Conservation (phyloP, 1,284 basidiomycete species). For the Leucoagaricus sp. region DNA sequence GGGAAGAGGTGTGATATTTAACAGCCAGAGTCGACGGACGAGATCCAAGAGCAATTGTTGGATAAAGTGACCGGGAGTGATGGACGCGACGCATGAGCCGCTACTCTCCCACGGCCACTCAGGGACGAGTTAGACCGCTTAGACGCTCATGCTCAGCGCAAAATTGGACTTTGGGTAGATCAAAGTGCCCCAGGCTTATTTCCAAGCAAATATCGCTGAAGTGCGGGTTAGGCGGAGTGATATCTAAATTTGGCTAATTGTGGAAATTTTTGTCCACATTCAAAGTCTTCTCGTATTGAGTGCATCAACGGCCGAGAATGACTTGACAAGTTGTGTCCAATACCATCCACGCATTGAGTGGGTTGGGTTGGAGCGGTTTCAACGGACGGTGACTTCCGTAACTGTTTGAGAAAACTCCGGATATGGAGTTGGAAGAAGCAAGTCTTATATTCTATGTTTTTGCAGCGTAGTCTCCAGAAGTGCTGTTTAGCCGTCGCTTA, state of each 20-base stretch:
- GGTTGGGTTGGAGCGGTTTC: neutral
- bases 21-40: neutral
- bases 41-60: neutral
- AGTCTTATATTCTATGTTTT: too few species aligned
- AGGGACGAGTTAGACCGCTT: conserved; percentile 2
- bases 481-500: too few species aligned
- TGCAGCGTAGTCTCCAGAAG: too few species aligned
- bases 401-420: neutral
- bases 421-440: neutral
- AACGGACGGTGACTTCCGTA: neutral
- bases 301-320: neutral
- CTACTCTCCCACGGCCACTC: neutral
- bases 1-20: neutral
- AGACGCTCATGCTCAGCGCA: neutral
- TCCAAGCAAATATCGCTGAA: neutral
- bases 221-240: conserved; percentile 6
- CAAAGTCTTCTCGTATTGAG: neutral
- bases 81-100: neutral
- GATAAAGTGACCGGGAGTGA: neutral
- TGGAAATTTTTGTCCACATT: neutral
- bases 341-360: neutral
- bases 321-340: too few species aligned
- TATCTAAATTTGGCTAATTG: neutral
- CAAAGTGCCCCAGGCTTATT: neutral
- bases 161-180: neutral